Conservation (phyloP, 768 basidiomycete genomes). For the Russula sp. region DNA sequence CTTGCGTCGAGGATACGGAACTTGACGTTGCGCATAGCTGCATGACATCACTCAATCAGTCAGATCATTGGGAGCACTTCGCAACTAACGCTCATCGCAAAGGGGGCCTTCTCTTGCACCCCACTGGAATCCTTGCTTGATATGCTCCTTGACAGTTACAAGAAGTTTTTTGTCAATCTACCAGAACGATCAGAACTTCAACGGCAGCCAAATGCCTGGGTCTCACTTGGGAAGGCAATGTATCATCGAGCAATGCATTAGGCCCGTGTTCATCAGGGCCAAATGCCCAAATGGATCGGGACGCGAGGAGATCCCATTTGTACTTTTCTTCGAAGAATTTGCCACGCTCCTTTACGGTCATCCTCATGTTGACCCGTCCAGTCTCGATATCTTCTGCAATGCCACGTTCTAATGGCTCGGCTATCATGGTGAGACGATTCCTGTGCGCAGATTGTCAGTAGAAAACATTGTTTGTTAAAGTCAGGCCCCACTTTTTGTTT, state of each 20-base stretch:
- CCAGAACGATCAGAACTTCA: neutral
- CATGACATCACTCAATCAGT: neutral
- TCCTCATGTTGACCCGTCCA: constrained; percentile 88
- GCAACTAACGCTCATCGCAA: constrained; percentile 92
- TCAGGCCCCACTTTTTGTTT: constrained; percentile 83
- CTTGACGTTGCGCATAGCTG: constrained; percentile 98
- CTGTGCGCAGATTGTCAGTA: constrained; percentile 37
- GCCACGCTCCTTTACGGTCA: constrained; percentile 92
- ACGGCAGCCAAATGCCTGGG: neutral
- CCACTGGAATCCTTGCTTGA: constrained; percentile 99
- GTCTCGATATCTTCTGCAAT: constrained; percentile 95
- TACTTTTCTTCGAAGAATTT: constrained; percentile 96
- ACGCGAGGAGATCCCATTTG: constrained; percentile 96
- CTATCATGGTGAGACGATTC: constrained; percentile 98
- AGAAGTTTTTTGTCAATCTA: constrained; percentile 92
- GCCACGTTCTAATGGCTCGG: constrained; percentile 93
- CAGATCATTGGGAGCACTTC: constrained; percentile 6
- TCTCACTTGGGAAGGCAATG: constrained; percentile 83
- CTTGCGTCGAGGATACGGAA: constrained; percentile 93
- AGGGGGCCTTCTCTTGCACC: constrained; percentile 95
- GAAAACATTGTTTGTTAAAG: constrained; percentile 19
- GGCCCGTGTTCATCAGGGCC: constrained; percentile 95
- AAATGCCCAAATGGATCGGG: constrained; percentile 98
- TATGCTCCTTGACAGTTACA: constrained; percentile 83
- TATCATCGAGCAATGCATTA: constrained; percentile 93